Conservation (phyloP, 2,329 filamentous ascomycete species). For the Plenodomus biglobosus region DNA sequence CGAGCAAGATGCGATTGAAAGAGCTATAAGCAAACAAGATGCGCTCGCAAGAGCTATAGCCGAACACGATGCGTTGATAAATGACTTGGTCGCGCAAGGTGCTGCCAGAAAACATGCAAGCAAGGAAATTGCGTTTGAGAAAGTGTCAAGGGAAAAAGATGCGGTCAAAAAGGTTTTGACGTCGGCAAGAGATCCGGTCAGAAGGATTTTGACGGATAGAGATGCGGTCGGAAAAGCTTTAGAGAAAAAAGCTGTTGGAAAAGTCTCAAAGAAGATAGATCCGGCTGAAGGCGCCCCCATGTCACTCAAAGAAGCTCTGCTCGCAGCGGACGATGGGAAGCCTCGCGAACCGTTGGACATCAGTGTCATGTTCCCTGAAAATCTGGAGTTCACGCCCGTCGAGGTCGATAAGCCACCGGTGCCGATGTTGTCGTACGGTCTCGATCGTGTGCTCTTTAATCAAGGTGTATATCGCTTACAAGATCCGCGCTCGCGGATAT, state of each 20-base stretch:
- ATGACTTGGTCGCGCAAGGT: too few species aligned
- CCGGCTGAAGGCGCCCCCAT: conserved; percentile 1
- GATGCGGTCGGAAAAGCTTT: too few species aligned
- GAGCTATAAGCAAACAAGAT: too few species aligned
- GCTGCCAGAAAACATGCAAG: too few species aligned
- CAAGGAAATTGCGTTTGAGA: too few species aligned
- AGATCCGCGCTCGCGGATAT: conserved; percentile 83
- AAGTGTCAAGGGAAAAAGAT: too few species aligned
- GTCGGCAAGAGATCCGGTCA: too few species aligned
- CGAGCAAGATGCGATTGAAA: too few species aligned
- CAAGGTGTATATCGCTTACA: conserved; percentile 83
- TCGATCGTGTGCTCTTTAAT: conserved; percentile 94
- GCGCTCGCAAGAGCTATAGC: too few species aligned
- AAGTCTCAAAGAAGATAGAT: not conserved
- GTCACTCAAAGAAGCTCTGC: conserved; percentile 28
- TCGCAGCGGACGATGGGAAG: conserved; percentile 8
- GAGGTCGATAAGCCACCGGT: conserved; percentile 54
- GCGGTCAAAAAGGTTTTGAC: too few species aligned
- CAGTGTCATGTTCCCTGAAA: conserved; percentile 24
- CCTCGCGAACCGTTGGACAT: conserved; percentile 25
- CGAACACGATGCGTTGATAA: too few species aligned
- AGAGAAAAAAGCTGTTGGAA: not conserved
- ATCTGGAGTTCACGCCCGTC: conserved; percentile 43
- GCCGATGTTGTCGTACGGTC: conserved; percentile 69
- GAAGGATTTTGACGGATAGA: too few species aligned